Evolutionary conservation across 2,329 filamentous ascomycete genomes (phyloP).

Genomic region (Parafenestella ontariensis): DNA sequence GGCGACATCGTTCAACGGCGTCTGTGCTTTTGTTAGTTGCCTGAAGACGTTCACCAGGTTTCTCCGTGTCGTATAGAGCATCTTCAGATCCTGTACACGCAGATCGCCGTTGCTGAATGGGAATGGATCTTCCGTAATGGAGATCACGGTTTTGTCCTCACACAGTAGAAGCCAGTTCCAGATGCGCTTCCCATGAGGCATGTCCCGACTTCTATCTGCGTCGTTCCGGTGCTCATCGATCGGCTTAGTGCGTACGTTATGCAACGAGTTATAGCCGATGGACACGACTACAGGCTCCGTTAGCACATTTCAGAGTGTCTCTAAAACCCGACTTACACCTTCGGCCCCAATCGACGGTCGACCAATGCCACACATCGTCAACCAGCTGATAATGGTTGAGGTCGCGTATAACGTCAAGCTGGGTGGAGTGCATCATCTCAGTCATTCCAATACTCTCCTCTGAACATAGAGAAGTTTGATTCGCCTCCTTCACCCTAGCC

Average conservation of each 20-base stretch:
- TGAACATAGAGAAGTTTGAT: conserved; percentile 29
- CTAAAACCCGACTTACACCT: conserved; percentile 58
- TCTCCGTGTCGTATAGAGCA: conserved; percentile 60
- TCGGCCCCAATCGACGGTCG: conserved; percentile 72
- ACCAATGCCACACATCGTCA: conserved; percentile 77
- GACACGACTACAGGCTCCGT: conserved; percentile 63
- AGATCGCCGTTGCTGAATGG: conserved; percentile 49
- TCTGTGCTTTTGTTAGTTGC: conserved; percentile 65
- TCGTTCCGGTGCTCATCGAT: conserved; percentile 34
- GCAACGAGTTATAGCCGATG: conserved; percentile 73
- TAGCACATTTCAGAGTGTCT: conserved; percentile 5
- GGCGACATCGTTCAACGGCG: conserved; percentile 48
- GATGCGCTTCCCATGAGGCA: conserved; percentile 61
- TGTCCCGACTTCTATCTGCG: conserved; percentile 39
- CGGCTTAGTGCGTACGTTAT: conserved; percentile 47
- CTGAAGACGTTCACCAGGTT: conserved; percentile 68
- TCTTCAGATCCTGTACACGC: conserved; percentile 53
- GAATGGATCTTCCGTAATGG: conserved; percentile 68
- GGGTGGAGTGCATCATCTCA: conserved; percentile 45
- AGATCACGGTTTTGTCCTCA: conserved; percentile 74
- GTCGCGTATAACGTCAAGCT: conserved; percentile 44
- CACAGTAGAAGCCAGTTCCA: conserved; percentile 78
- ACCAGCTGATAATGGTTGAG: conserved; percentile 66
- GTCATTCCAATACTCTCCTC: conserved; percentile 48
- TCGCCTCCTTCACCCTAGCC: conserved; percentile 14